Evolutionary conservation across 768 basidiomycete species (phyloP).

Genomic region (Dentipellis sp.): DNA sequence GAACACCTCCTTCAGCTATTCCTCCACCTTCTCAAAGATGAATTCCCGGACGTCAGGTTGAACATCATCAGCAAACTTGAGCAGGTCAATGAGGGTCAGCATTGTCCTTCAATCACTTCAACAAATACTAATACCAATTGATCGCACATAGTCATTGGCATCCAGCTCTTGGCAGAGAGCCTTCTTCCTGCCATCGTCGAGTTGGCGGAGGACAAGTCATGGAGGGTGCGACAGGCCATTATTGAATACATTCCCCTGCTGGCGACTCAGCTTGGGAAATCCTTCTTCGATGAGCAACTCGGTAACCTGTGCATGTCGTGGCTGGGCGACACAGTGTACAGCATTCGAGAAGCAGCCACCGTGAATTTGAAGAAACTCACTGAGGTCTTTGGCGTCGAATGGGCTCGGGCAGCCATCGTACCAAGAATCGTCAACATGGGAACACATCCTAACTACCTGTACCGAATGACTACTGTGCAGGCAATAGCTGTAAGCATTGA

Average conservation of each 20-base stretch:
- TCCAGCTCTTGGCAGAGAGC: constrained; percentile 88
- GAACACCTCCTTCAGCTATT: constrained; percentile 96
- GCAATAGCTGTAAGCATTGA: constrained; percentile 76
- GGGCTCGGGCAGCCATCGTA: constrained; percentile 89
- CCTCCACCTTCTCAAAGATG: constrained; percentile 93
- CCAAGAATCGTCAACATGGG: constrained; percentile 98
- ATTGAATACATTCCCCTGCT: constrained; percentile 99
- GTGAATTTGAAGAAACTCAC: constrained; percentile 94
- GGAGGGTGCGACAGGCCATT: constrained; percentile 98
- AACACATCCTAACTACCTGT: constrained; percentile 91
- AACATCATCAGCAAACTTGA: constrained; percentile 99
- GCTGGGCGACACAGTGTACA: constrained; percentile 97
- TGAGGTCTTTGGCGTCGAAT: constrained; percentile 97
- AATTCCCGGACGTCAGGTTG: constrained; percentile 94
- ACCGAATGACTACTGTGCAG: constrained; percentile 97
- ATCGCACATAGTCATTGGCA: constrained; percentile 76
- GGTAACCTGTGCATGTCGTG: constrained; percentile 98
- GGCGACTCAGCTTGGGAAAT: constrained; percentile 92
- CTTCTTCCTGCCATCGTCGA: constrained; percentile 97
- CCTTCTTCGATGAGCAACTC: constrained; percentile 97
- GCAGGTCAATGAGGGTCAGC: constrained; percentile 82
- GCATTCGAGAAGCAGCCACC: constrained; percentile 97
- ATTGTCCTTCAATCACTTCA: neutral
- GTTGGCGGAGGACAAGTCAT: constrained; percentile 98
- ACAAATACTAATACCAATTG: constrained; percentile 5